Base-by-base conservation (phyloP, 1,139 yeast species). In the Protomyces inouyei region DNA sequence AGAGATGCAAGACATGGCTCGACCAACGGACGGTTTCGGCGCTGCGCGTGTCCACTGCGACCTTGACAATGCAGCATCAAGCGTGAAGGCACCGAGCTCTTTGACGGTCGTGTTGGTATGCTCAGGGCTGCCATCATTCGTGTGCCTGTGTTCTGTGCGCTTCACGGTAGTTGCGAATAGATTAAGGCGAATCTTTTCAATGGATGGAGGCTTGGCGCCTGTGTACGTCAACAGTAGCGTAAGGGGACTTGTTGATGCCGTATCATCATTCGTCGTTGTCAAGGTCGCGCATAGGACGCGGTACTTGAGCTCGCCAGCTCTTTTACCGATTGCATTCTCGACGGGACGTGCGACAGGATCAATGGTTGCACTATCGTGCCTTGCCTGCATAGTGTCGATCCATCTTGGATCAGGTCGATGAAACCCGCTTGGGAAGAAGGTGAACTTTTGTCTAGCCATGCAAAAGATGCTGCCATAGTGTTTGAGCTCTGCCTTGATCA, bases 401-500 rank as follows among this genome's bases (percentile, higher is more conserved):
- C 48, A 43, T n/a, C 48, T 18, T 18, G 48, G 48, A 18, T 43
- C 48, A 16, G 48, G 48, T 21, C 48, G 21, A 6, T 43, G 48
- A 4, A 21, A 16, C 9, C 25, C 25, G 25, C 23, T 18, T 12
- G 48, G 48, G 48, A 43, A 43, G 18, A 43, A 43, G 23, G 25
- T 43, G 5, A 43, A 43, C 23, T 43, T 43, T 9, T 43, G 48
- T 3, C 48, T n/a, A 18, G 48, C 48, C 48, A 43, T 43, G 48
- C 48, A 43, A 43, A 16, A 43, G 25, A 16, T 12, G 23, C 48
- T 16, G 25, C 48, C 48, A 43, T 16, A 43, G 25, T 43, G 48
- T 43, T 48, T 52, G 25, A 59, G 45, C 18, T 59, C 63, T 25
- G 53, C 57, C 6, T 51, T 38, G 28, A 59, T 40, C 18, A 28